Base-by-base conservation (phyloP, 1,139 yeast genomes). In the Nakaseomyces delphensis region DNA sequence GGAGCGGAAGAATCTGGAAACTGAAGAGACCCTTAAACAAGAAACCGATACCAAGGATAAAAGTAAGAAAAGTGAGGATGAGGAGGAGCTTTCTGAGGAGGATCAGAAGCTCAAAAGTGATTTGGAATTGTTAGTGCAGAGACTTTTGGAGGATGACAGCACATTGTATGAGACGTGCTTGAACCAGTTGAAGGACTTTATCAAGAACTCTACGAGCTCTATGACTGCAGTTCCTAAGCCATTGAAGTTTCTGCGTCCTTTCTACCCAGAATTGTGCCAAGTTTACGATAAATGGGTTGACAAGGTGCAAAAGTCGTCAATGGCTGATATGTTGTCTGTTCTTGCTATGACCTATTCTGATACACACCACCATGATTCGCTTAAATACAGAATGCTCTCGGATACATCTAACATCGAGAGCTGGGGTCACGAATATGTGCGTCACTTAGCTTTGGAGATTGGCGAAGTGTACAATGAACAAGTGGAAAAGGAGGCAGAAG, bases 201-300 rank as follows among this genome's bases (percentile, higher is more conserved):
- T 91, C 55, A 79, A 86, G 54, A 94, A 94, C 42, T 84, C 97
- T 13, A 91, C 98, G 3, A 85, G 96, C 27, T 87, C 97, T 7
- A 91, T 91, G 96, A 93, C 98, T 2, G 99, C 99, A 1, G 98
- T 93, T 38, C 99, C 99, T 38, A 93, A 91, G 63, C 98, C 99
- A 11, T 75, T 91, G 66, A 93, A 93, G 68, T 93, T 93, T 62
- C 73, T 93, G 53, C 79, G 96, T 57, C 95, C 97, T 13, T 86
- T 79, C 55, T 91, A 81, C 61, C 81, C 82, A 15, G 60, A 71
- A 24, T 70, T 91, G 57, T 75, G 77, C 37, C 74, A 69, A 43
- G 66, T 83, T 33, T 84, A 83, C 61, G 79, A 76, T 38, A 67
- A 70, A 28, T 87, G 96, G 96, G 66, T 69, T 4, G 65, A 66